Evolutionary conservation across 31 red algal species (phyloP), one percentile per base, ranked within the genome.

Genomic region (Odonthalia washingtoniensis): DNA sequence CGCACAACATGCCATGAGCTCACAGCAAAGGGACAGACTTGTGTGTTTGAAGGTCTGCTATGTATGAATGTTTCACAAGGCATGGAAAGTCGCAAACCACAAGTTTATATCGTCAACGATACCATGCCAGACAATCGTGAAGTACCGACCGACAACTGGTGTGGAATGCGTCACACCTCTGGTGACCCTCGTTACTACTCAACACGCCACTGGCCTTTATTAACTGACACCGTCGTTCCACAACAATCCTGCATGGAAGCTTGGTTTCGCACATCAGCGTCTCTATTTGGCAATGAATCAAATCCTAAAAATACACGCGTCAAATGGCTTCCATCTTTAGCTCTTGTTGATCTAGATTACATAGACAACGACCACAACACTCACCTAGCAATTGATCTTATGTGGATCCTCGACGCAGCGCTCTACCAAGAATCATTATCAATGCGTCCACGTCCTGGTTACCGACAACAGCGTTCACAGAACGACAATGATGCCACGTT

Each of bases 321-420:
- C 46, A 27, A 31, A 63, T 80, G 77, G 77, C 33, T 63, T 31
- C 32, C 31, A 27, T 80, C 77, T 12, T 30, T 80, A 5, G 31
- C 32, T 26, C 12, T 80, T 18, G 46, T 80, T 0, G 52, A 80
- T 63, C 77, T 80, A 4, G 77, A 80, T 30, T 80, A 80, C 40
- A n/a, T 30, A 12, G 64, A 67, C 9, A 80, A 80, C 45, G n/a
- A 53, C 27, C 77, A 80, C 64, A 80, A 80, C 28, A 80, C 53
- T 0, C 77, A 80, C 39, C 40, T 80, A 9, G 5, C 64, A 4
- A 80, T 35, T 41, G 77, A 80, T 17, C 9, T 80, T 28, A 9
- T 80, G 4, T 80, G 52, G 42, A 21, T 80, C 5, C 77, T 80
- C 9, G 77, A 80, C 45, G 28, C 39, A 4, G 40, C 27, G 27